Evolutionary conservation across 495 filamentous ascomycete genomes (phyloP).

Genomic region (Ramalina peruviana): DNA sequence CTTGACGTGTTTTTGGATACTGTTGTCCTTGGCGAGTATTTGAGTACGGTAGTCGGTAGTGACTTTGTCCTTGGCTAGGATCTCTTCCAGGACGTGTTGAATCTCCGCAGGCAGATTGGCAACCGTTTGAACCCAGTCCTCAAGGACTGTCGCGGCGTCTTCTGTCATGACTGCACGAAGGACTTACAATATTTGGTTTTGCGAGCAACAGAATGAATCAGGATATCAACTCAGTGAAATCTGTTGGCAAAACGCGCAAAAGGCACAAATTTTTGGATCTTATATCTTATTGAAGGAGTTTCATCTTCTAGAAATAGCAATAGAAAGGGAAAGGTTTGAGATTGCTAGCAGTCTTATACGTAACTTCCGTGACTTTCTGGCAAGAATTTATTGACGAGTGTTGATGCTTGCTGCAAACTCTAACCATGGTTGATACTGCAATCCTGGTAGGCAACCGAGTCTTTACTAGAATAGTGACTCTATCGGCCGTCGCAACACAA

Average conservation of each 20-base stretch:
- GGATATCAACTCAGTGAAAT: background rate
- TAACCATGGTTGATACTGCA: no score
- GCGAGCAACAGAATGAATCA: background rate
- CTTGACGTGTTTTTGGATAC: conserved; percentile 84
- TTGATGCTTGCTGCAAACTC: no score
- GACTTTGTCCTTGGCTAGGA: conserved; percentile 72
- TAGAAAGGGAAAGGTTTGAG: no score
- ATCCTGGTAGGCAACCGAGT: no score
- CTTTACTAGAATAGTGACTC: no score
- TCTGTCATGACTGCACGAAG: conserved; percentile 32
- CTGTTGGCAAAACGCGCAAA: background rate
- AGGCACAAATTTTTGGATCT: background rate
- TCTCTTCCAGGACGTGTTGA: conserved; percentile 84
- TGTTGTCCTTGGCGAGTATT: conserved; percentile 64
- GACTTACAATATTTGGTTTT: background rate
- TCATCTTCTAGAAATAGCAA: background rate
- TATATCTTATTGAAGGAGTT: background rate
- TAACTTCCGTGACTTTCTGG: no score
- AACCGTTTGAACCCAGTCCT: conserved; percentile 76
- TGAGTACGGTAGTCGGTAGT: conserved; percentile 58
- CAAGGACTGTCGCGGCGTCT: conserved; percentile 80
- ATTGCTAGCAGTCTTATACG: no score
- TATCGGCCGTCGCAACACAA: no score
- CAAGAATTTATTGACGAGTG: no score
- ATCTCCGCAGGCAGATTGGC: conserved; percentile 89